Conservation (phyloP, 2,329 filamentous ascomycete species). For the Knufia petricola region DNA sequence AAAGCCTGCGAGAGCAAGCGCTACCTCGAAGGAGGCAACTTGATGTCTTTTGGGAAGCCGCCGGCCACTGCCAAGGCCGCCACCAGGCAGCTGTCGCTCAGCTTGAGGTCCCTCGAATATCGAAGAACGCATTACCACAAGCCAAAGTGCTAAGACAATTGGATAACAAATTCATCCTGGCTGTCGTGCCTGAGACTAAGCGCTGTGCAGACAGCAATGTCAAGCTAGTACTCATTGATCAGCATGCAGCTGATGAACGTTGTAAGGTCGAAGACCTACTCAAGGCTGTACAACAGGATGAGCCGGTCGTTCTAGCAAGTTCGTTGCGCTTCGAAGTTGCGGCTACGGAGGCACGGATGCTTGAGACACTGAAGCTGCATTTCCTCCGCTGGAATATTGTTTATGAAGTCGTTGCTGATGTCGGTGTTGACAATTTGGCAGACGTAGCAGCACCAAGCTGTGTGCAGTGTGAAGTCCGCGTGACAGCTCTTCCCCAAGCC, state of each 20-base stretch:
- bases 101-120: neutral
- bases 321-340: conserved; percentile 58
- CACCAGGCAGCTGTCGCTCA: neutral
- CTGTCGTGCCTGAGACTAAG: conserved; percentile 34
- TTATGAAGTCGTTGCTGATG: conserved; percentile 40
- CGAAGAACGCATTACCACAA: conserved; percentile 46
- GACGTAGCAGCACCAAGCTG: neutral
- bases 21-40: neutral
- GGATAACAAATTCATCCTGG: conserved; percentile 78
- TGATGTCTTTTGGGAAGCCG: neutral
- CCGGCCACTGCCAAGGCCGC: neutral
- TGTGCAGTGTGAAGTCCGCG: conserved; percentile 20
- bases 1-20: neutral
- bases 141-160: conserved; percentile 71
- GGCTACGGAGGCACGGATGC: conserved; percentile 48
- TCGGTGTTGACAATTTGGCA: neutral
- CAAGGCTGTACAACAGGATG: conserved; percentile 40
- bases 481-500: conserved; percentile 56
- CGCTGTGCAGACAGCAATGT: neutral
- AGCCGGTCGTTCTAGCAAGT: conserved; percentile 31
- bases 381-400: conserved; percentile 68
- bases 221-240: conserved; percentile 71
- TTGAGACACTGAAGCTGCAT: conserved; percentile 44
- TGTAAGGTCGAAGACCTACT: conserved; percentile 69
- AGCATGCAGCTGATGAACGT: conserved; percentile 90